Evolutionary conservation across 1,284 basidiomycete genomes (phyloP).

Genomic region (Malassezia arunalokei): DNA sequence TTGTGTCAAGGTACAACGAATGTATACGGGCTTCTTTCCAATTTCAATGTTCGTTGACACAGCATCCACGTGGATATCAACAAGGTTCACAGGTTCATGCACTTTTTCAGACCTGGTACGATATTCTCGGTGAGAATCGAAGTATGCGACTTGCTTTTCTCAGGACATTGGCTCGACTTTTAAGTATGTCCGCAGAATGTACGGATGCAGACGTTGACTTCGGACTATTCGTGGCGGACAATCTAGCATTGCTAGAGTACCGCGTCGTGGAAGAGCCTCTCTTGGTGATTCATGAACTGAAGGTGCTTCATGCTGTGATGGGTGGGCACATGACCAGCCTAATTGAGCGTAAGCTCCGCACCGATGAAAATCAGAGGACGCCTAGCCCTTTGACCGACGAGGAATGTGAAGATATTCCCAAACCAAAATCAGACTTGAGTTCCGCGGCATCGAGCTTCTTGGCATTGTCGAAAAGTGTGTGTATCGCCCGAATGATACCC

Average conservation of each 20-base stretch:
- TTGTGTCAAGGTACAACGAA: slow-evolving; percentile 70
- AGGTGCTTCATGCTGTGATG: slow-evolving; percentile 65
- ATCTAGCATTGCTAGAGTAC: slow-evolving; percentile 79
- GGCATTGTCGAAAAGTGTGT: no score
- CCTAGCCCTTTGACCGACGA: slow-evolving; percentile 17
- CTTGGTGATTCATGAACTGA: slow-evolving; percentile 68
- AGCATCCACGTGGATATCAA: slow-evolving; percentile 3
- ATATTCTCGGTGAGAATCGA: slow-evolving; percentile 78
- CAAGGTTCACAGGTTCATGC: slow-evolving; percentile 59
- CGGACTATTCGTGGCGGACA: slow-evolving; percentile 81
- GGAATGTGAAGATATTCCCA: background rate
- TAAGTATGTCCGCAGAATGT: slow-evolving; percentile 55
- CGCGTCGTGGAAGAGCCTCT: slow-evolving; percentile 86
- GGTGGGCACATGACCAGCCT: slow-evolving; percentile 58
- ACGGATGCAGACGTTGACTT: slow-evolving; percentile 52
- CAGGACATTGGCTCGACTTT: slow-evolving; percentile 64
- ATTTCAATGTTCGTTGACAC: slow-evolving; percentile 54
- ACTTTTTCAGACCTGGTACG: slow-evolving; percentile 77
- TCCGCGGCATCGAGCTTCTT: no score
- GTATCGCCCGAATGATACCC: slow-evolving; percentile 11
- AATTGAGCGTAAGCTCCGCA: slow-evolving; percentile 20
- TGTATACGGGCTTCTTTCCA: slow-evolving; percentile 68
- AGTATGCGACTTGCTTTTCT: slow-evolving; percentile 70
- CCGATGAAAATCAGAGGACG: slow-evolving; percentile 14
- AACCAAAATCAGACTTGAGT: no score